A percentile compares a stretch with the other conserved stretches of the same genome.
These are phyloP conservation scores for Aciculoconidium aculeatum DNA, from an alignment of 805 yeast genomes.

Conservation along the genomic window DNA sequence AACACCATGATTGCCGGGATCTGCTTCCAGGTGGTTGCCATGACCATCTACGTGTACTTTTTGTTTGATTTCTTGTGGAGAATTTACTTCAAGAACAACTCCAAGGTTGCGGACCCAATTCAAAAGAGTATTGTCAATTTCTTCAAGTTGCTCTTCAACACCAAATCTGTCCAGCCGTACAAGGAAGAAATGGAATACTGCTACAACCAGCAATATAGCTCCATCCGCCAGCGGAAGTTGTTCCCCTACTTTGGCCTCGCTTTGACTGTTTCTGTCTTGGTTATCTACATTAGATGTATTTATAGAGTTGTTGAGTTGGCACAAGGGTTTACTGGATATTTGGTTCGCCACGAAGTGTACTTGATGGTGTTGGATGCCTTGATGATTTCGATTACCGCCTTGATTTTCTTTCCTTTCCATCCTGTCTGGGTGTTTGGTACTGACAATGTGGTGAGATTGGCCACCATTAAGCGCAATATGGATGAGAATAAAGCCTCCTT, in stretches of 20 bases:
- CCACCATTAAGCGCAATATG: conserved; percentile 20
- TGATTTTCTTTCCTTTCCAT: conserved; percentile 34
- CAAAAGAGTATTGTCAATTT: conserved; percentile 3
- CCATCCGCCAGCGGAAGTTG: conserved; percentile 5
- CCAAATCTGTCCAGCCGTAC: conserved; percentile 4
- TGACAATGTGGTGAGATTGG: conserved; percentile 19
- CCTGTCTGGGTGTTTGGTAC: conserved; percentile 32
- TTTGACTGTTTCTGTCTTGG: conserved; percentile 3
- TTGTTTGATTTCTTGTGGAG: conserved; percentile 16
- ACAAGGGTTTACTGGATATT: conserved; percentile 33
- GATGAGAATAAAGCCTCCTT: conserved; percentile 18
- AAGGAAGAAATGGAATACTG: conserved; percentile 6
- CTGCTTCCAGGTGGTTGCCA: conserved; percentile 15
- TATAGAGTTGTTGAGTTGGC: conserved; percentile 38
- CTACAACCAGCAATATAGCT: conserved; percentile 6
- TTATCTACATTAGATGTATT: conserved; percentile 22
- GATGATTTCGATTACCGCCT: conserved; percentile 32
- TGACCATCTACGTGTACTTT: conserved; percentile 13
- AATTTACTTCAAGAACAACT: conserved; percentile 14
- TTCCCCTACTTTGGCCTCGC: conserved; percentile 7
- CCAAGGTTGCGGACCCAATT: conserved; percentile 5
- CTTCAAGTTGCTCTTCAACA: conserved; percentile 6
- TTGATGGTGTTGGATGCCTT: conserved; percentile 34
- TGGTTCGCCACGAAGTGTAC: conserved; percentile 31
- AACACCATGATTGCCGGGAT: conserved; percentile 17